These are phyloP conservation scores for Phaffia australis DNA, from an alignment of 768 basidiomycete genomes.

Conservation along the genomic window DNA sequence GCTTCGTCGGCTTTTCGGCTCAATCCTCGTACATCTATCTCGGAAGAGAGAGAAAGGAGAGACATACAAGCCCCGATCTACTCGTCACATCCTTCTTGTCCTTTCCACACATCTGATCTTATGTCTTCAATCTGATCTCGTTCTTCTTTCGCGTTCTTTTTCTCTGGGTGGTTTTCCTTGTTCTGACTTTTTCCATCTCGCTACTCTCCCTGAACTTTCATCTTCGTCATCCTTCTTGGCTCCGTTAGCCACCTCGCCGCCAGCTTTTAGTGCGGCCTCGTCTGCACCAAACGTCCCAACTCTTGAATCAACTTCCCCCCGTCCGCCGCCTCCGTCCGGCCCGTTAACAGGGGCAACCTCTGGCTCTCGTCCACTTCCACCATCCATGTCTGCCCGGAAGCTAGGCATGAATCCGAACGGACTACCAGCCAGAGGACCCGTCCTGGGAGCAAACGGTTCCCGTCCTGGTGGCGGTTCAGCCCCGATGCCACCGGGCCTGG, in stretches of 20 bases:
- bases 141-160: too few species aligned
- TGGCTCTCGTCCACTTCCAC: neutral
- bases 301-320: constrained; percentile 8
- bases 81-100: too few species aligned
- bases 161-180: too few species aligned
- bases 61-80: too few species aligned
- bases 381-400: constrained; percentile 16
- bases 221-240: too few species aligned
- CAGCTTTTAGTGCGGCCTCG: neutral
- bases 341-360: neutral
- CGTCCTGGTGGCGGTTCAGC: constrained; percentile 8
- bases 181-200: too few species aligned
- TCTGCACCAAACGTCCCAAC: neutral
- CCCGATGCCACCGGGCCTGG: constrained; percentile 25
- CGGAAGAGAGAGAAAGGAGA: too few species aligned
- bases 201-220: too few species aligned
- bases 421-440: constrained; percentile 4
- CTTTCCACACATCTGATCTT: too few species aligned
- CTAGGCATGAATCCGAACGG: constrained; percentile 20
- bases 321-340: neutral
- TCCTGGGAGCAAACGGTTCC: constrained; percentile 10
- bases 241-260: neutral
- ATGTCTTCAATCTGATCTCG: too few species aligned
- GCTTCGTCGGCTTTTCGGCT: too few species aligned
- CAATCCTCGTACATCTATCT: too few species aligned